Evolutionary conservation across 148 eudicot species (phyloP).

Genomic region (Vaccinium vitisidaea): DNA sequence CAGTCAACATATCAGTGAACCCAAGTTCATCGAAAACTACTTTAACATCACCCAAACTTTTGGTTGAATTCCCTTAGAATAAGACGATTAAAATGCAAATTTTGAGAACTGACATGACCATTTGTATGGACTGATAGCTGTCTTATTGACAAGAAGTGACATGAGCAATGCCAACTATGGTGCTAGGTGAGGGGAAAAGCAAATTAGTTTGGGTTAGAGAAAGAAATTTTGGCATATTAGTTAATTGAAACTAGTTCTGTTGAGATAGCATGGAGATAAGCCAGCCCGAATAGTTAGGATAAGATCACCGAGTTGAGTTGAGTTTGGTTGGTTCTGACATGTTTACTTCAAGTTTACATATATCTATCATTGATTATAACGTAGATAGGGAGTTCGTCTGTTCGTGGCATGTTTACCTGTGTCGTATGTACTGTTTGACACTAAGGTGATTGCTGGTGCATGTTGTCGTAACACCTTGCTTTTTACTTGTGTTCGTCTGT

Average conservation of each 20-base stretch:
- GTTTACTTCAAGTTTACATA: background rate
- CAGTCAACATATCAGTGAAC: background rate
- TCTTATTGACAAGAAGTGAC: too few relatives aligned
- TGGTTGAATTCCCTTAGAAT: background rate
- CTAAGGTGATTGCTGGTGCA: background rate
- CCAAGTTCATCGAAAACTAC: background rate
- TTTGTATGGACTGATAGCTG: too few relatives aligned
- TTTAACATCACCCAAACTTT: background rate
- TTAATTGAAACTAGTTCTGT: background rate
- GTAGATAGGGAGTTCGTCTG: too few relatives aligned
- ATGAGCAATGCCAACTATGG: background rate
- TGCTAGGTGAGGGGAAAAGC: background rate
- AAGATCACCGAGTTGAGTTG: constrained; percentile 1
- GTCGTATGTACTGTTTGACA: background rate
- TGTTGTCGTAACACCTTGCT: background rate
- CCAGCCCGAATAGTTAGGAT: background rate
- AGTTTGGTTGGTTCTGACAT: background rate
- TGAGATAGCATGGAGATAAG: background rate
- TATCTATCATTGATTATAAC: background rate
- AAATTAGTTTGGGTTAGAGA: background rate
- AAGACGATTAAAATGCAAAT: background rate
- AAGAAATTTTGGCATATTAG: background rate
- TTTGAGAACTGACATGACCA: background rate
- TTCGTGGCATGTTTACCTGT: background rate
- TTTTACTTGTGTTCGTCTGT: background rate